phyloP scores from a whole-genome alignment of 306 rosid genomes.

The Quercus berberidifolia region DNA sequence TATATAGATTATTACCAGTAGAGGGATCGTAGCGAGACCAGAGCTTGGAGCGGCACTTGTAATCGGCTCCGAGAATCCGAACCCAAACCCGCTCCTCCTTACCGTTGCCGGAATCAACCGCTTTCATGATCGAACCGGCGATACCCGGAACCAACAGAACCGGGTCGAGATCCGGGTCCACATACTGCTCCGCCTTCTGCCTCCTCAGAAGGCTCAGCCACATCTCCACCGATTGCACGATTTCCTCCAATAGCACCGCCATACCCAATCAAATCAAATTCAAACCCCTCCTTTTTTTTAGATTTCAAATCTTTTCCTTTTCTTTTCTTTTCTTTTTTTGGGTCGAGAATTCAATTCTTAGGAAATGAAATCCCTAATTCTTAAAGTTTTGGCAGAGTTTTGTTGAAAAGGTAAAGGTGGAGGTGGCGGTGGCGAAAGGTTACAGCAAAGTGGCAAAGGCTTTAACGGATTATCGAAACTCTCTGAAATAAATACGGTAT shows the following conservation, averaged over 20 bases:
- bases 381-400: too few relatives aligned
- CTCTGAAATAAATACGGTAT: too few relatives aligned
- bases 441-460: too few relatives aligned
- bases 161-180: slow-evolving; percentile 82
- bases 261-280: slow-evolving; percentile 23
- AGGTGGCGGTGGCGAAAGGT: too few relatives aligned
- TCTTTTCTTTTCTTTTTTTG: too few relatives aligned
- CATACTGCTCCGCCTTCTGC: slow-evolving; percentile 47
- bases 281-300: background rate
- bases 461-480: too few relatives aligned
- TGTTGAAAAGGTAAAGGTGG: too few relatives aligned
- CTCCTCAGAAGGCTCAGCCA: slow-evolving; percentile 59
- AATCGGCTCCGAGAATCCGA: slow-evolving; percentile 70
- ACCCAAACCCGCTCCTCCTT: slow-evolving; percentile 86
- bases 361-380: too few relatives aligned
- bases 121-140: slow-evolving; percentile 78
- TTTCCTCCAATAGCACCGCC: slow-evolving; percentile 66
- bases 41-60: slow-evolving; percentile 69
- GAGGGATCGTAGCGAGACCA: slow-evolving; percentile 91
- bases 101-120: slow-evolving; percentile 47
- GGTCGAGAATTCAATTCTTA: too few relatives aligned
- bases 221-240: slow-evolving; percentile 64
- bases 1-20: slow-evolving; percentile 43
- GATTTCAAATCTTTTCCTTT: too few relatives aligned
- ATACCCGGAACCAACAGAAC: slow-evolving; percentile 85